phyloP scores from a whole-genome alignment of 2,329 filamentous ascomycete genomes.

The Akanthomyces uredinophilus region DNA sequence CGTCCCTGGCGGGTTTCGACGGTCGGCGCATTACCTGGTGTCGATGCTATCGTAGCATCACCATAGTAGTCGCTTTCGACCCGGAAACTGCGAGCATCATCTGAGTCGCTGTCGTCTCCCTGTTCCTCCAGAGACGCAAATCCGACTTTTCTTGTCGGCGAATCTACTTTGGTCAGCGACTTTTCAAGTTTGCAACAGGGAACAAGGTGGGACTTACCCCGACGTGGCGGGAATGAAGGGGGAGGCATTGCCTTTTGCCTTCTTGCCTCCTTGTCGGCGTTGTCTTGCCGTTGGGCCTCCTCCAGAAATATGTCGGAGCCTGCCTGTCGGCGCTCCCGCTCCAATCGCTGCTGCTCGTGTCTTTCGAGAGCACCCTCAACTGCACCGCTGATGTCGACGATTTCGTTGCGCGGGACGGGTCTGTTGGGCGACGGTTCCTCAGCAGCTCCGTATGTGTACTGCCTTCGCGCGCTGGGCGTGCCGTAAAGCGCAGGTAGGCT shows the following conservation, averaged over 20 bases:
- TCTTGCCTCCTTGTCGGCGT: not conserved
- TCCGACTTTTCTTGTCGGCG: not conserved
- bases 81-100: slow-evolving; percentile 31
- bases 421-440: slow-evolving; percentile 28
- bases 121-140: slow-evolving; percentile 13
- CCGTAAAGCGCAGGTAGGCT: slow-evolving; percentile 24
- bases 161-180: not conserved
- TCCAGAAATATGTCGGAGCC: not conserved
- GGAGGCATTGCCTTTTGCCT: slow-evolving; percentile 2
- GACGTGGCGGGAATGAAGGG: not conserved
- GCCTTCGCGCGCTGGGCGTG: slow-evolving; percentile 32
- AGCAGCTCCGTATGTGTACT: slow-evolving; percentile 35
- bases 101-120: slow-evolving; percentile 22
- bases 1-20: not conserved
- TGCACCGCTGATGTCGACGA: slow-evolving; percentile 25
- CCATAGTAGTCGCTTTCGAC: slow-evolving; percentile 33
- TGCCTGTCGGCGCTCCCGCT: not conserved
- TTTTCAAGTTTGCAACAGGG: not conserved
- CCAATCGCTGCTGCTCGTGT: slow-evolving; percentile 17
- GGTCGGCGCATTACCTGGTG: slow-evolving; percentile 17
- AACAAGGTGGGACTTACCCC: not conserved
- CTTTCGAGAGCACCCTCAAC: slow-evolving; percentile 25
- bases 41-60: slow-evolving; percentile 33
- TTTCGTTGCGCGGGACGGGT: slow-evolving; percentile 17
- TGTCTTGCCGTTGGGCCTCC: not conserved